Evolutionary conservation across 1,139 yeast species (phyloP).

Genomic region (Protomyces lactucae-debilis): DNA sequence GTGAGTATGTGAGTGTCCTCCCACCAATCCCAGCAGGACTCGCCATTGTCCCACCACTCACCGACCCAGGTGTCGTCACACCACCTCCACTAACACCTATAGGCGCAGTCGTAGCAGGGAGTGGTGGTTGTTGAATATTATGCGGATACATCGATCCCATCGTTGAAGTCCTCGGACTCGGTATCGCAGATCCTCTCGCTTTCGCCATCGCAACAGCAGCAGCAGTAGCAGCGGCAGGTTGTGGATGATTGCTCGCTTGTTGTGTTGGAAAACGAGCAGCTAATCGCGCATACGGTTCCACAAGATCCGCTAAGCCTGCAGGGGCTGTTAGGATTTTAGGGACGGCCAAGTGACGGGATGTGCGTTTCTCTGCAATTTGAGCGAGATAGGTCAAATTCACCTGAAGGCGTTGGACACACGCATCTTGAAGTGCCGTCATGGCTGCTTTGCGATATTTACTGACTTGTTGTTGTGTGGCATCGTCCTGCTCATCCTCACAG

Average conservation of each 20-base stretch:
- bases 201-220: too few species aligned
- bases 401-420: constrained; percentile 6
- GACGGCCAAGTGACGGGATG: constrained; percentile 1
- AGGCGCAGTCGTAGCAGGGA: too few species aligned
- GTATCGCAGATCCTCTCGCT: too few species aligned
- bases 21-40: too few species aligned
- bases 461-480: not conserved
- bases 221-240: not conserved
- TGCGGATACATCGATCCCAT: too few species aligned
- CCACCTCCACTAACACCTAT: too few species aligned
- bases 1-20: not conserved
- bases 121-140: too few species aligned
- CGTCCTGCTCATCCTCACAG: not conserved
- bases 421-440: not conserved
- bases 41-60: too few species aligned
- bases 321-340: constrained; percentile 14
- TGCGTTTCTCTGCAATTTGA: constrained; percentile 2
- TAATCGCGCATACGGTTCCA: constrained; percentile 12
- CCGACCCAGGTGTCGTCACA: too few species aligned
- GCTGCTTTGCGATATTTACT: not conserved
- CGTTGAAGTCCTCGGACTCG: too few species aligned
- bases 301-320: constrained; percentile 6
- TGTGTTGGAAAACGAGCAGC: constrained; percentile 2
- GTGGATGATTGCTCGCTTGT: not conserved
- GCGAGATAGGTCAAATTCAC: constrained; percentile 21